A percentile compares a stretch with the other conserved stretches of the same genome.
phyloP scores from a whole-genome alignment of 805 yeast genomes.

The Ogataea kodamae region DNA sequence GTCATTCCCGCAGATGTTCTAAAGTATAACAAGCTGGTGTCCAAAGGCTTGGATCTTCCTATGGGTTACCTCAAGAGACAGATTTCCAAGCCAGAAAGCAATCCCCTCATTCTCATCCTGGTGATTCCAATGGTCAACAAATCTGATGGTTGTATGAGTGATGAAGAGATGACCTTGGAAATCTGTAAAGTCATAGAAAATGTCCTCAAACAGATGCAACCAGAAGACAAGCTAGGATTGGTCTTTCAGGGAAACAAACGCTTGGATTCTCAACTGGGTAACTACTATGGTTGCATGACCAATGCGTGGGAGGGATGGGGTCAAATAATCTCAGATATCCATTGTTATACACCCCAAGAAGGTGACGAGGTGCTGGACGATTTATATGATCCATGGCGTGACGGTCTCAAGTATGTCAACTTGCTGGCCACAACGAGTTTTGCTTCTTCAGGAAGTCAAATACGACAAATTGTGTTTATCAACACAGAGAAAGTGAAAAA shows the following conservation, averaged over 20 bases:
- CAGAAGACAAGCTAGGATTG: slow-evolving; percentile 28
- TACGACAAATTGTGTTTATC: slow-evolving; percentile 24
- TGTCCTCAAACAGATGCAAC: slow-evolving; percentile 14
- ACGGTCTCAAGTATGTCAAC: slow-evolving; percentile 24
- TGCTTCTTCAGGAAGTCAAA: slow-evolving; percentile 2
- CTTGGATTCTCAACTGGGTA: slow-evolving; percentile 20
- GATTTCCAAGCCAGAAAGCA: slow-evolving; percentile 38
- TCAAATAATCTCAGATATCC: slow-evolving; percentile 20
- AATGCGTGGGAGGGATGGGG: slow-evolving; percentile 32
- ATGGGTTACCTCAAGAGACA: slow-evolving; percentile 35
- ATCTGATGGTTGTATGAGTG: slow-evolving; percentile 19
- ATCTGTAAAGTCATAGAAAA: slow-evolving; percentile 13
- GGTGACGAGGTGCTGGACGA: slow-evolving; percentile 11
- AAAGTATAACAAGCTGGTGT: slow-evolving; percentile 35
- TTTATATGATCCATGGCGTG: slow-evolving; percentile 19
- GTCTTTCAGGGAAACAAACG: slow-evolving; percentile 26
- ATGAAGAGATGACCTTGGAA: slow-evolving; percentile 19
- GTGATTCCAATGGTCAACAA: slow-evolving; percentile 25
- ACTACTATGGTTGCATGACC: slow-evolving; percentile 31
- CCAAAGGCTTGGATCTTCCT: slow-evolving; percentile 42
- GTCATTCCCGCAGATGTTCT: slow-evolving; percentile 40
- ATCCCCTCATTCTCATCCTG: slow-evolving; percentile 25
- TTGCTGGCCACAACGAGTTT: slow-evolving; percentile 22
- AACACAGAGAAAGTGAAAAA: slow-evolving; percentile 16
- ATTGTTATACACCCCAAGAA: slow-evolving; percentile 17